Evolutionary conservation across 768 basidiomycete species (phyloP).

Genomic region (Termitomyces bulborhizus): DNA sequence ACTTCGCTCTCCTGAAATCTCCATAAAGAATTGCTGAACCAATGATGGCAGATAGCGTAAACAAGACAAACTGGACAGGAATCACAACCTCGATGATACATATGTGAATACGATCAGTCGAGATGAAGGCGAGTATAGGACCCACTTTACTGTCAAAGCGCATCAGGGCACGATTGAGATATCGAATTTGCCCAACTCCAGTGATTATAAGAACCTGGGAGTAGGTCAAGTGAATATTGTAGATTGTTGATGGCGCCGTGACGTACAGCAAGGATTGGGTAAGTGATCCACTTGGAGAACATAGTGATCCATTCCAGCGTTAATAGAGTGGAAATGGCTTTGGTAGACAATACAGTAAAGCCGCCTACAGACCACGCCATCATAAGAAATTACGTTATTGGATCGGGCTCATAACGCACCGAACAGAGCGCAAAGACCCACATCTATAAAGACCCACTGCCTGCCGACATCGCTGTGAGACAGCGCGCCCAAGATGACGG

Average conservation of each 20-base stretch:
- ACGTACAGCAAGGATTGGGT: conserved; percentile 64
- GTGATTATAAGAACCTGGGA: conserved; percentile 61
- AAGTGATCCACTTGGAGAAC: conserved; percentile 78
- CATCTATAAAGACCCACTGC: conserved; percentile 74
- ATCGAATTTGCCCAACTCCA: conserved; percentile 79
- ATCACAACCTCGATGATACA: conserved; percentile 68
- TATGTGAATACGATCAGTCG: background rate
- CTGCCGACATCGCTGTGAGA: conserved; percentile 61
- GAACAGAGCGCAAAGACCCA: conserved; percentile 83
- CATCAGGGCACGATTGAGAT: conserved; percentile 84
- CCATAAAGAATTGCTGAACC: conserved; percentile 93
- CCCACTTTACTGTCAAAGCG: conserved; percentile 86
- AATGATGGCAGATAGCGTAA: conserved; percentile 88
- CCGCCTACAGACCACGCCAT: conserved; percentile 47
- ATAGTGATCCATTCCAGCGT: conserved; percentile 73
- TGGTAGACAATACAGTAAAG: conserved; percentile 91
- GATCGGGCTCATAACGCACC: conserved; percentile 32
- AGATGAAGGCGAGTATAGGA: background rate
- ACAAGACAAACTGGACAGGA: conserved; percentile 91
- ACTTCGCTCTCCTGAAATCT: conserved; percentile 79
- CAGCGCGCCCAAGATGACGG: conserved; percentile 54
- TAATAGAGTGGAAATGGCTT: conserved; percentile 83
- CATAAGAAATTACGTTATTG: background rate
- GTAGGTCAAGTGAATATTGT: conserved; percentile 7
- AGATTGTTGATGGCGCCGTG: background rate